Base-by-base conservation (phyloP, 2,329 filamentous ascomycete species). In the Thelonectria discophora region DNA sequence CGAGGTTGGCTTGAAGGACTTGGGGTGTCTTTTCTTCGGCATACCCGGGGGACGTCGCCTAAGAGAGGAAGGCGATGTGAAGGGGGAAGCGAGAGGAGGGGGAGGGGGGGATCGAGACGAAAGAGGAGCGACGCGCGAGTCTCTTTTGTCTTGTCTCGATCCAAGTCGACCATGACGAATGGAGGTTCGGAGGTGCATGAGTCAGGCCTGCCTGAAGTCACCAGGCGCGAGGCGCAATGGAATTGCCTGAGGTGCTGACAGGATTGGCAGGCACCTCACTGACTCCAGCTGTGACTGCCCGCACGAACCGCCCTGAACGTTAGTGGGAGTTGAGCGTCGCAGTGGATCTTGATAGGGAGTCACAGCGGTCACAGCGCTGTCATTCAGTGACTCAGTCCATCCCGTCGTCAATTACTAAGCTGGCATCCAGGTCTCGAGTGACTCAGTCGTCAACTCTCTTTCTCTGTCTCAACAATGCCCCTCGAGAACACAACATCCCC, bases 11-110 rank as follows among this genome's bases (percentile, higher is more conserved):
- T 88, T 89, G 66, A 86, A 85, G 69, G 84, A 86, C 71, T 79
- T 80, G 69, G 76, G 70, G 67, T 82, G 82, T 75, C 85, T 81
- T 82, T 88, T 89, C 80, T 88, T 89, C 76, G 87, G 85, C 87
- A 89, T 89, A 64, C 76, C 78, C 73, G 59, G 52, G 56, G 54
- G 55, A 67, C 55, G 62, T 59, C 47, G 60, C 46, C 39, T 59
- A 45, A 43, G 32, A 39, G 32, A 40, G 18, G 32, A 59, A 32
- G 54, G 50, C 50, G 43, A 54, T n/a, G 43, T 39, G 49, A 40
- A 58, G 58, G 58, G 58, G 63, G 55, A 62, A 69, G 65, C 55
- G 62, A 62, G 48, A 56, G 50, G 24, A 42, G 54, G 59, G 58
- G 50, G 46, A n/a, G 54, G 51, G 45, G 55, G 58, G 58, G 48